phyloP scores from a whole-genome alignment of 2,329 filamentous ascomycete species.

The Tolypocladium tundrense region DNA sequence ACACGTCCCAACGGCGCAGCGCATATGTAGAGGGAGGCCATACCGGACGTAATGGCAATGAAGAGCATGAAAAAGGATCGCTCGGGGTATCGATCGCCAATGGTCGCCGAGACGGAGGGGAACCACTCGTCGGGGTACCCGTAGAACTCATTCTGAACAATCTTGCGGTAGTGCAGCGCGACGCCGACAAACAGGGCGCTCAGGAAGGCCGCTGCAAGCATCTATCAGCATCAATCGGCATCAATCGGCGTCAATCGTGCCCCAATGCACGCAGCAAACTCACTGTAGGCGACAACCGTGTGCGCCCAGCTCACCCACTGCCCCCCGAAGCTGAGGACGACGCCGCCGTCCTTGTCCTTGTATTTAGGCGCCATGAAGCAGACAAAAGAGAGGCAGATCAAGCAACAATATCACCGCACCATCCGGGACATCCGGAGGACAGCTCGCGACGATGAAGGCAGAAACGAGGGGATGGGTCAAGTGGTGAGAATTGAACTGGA shows the following conservation, averaged over 20 bases:
- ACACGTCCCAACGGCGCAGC: not conserved
- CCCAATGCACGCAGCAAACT: constrained; percentile 15
- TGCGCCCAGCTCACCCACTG: constrained; percentile 87
- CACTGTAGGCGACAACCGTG: constrained; percentile 73
- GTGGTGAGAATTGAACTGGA: constrained; percentile 4
- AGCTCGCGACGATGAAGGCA: not conserved
- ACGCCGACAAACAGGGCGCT: constrained; percentile 76
- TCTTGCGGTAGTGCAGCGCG: constrained; percentile 86
- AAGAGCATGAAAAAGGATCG: constrained; percentile 95
- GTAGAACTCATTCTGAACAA: constrained; percentile 94
- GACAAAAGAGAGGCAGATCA: constrained; percentile 7
- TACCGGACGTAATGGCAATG: constrained; percentile 89
- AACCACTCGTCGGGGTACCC: constrained; percentile 95
- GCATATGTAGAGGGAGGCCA: constrained; percentile 7
- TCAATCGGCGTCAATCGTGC: not conserved
- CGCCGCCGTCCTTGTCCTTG: constrained; percentile 55
- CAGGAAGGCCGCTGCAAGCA: constrained; percentile 61
- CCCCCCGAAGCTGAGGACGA: constrained; percentile 61
- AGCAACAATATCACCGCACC: constrained; percentile 13
- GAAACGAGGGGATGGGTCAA: constrained; percentile 2
- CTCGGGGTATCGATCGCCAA: constrained; percentile 94
- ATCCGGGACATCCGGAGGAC: constrained; percentile 20
- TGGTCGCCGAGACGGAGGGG: constrained; percentile 89
- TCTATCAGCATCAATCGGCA: constrained; percentile 9
- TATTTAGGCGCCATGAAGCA: constrained; percentile 33